Conservation (phyloP, 371 early-diverging fungal species). For the Mucor lusitanicus region DNA sequence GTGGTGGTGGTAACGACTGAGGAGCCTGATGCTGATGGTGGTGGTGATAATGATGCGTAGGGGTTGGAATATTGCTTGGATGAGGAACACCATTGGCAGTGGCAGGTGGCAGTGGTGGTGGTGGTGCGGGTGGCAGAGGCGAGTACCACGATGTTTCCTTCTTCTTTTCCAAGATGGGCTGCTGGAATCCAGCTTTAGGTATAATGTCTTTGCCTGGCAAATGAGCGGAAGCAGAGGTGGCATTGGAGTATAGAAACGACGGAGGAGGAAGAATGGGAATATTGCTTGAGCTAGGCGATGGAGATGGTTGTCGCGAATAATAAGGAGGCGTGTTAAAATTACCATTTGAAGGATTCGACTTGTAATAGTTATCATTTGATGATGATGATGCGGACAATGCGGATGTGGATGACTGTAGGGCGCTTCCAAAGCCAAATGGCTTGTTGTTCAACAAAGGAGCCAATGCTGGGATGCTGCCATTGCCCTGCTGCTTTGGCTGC, state of each 20-base stretch:
- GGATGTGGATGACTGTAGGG: neutral
- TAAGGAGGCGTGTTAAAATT: slow-evolving; percentile 12
- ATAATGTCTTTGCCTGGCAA: slow-evolving; percentile 1
- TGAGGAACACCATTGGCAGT: neutral
- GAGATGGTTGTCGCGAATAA: slow-evolving; percentile 21
- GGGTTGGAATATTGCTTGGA: neutral
- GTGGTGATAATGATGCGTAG: neutral
- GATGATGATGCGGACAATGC: neutral
- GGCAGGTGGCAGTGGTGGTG: neutral
- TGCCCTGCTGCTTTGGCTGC: slow-evolving; percentile 3
- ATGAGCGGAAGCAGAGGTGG: neutral
- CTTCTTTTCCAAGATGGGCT: neutral
- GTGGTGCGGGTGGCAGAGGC: neutral
- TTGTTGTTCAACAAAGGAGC: slow-evolving; percentile 17
- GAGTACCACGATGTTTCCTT: slow-evolving; percentile 9
- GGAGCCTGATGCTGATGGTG: slow-evolving; percentile 2
- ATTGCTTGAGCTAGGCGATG: slow-evolving; percentile 4
- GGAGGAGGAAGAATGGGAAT: slow-evolving; percentile 8
- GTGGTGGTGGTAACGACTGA: slow-evolving; percentile 1
- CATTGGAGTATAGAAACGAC: neutral
- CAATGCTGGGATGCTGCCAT: slow-evolving; percentile 3
- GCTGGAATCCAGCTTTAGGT: slow-evolving; percentile 3
- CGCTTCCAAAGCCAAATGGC: neutral
- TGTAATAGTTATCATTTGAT: neutral
- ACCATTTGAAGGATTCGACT: neutral